Percentiles rank a stretch among this genome's conserved stretches.
Evolutionary conservation across 176 grass and related monocot genomes (phyloP).

Genomic region (Olyra latifolia): DNA sequence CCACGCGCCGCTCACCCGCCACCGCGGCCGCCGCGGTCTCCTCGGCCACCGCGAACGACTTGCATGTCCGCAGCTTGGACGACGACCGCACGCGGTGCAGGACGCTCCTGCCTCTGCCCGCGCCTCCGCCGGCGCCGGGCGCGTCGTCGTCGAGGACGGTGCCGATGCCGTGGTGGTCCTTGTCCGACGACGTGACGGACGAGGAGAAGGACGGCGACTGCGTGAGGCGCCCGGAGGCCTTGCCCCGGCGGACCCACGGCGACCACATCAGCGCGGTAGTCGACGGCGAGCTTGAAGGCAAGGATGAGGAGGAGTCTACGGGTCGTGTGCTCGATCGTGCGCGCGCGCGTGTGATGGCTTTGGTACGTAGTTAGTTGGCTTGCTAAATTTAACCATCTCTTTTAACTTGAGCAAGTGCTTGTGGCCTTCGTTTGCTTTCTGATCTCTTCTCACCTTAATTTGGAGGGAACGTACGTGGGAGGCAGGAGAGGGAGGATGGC

Average conservation of each 20-base stretch:
- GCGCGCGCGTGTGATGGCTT: conserved; percentile 37
- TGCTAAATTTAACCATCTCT: conserved; percentile 45
- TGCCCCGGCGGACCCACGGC: conserved; percentile 44
- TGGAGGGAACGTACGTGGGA: neutral
- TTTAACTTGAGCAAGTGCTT: conserved; percentile 21
- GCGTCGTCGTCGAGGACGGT: conserved; percentile 41
- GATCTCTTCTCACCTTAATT: neutral
- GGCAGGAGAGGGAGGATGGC: neutral
- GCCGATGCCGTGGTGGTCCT: conserved; percentile 43
- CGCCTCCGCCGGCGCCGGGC: neutral
- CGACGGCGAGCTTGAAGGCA: neutral
- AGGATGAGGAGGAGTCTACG: conserved; percentile 3
- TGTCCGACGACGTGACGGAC: neutral
- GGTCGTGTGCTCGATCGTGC: neutral
- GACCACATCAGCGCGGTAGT: conserved; percentile 42
- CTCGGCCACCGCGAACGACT: conserved; percentile 41
- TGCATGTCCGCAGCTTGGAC: conserved; percentile 40
- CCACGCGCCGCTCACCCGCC: conserved; percentile 47
- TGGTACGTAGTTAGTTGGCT: conserved; percentile 30
- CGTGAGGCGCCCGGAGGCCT: conserved; percentile 31
- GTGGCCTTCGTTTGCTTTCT: conserved; percentile 21
- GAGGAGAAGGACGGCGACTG: conserved; percentile 40
- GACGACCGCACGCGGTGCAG: conserved; percentile 47
- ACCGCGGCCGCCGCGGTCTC: conserved; percentile 40
- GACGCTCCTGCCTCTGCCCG: neutral